Evolutionary conservation across 768 basidiomycete genomes (phyloP).

Genomic region (Lentinula raphanica): DNA sequence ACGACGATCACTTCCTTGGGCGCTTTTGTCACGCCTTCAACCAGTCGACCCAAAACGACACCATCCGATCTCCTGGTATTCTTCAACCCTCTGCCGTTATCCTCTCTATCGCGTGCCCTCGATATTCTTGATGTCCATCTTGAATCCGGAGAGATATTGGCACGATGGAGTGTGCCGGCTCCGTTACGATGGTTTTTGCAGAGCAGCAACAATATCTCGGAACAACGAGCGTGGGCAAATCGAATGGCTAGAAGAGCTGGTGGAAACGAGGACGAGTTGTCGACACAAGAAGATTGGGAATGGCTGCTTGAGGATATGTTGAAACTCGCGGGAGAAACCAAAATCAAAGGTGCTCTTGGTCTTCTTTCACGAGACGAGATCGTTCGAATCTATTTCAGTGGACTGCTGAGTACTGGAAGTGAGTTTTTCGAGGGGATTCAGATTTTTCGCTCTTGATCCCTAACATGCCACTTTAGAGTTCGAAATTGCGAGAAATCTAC

Average conservation of each 20-base stretch:
- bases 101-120: conserved; percentile 74
- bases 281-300: conserved; percentile 74
- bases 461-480: conserved; percentile 43
- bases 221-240: conserved; percentile 83
- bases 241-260: conserved; percentile 75
- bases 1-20: conserved; percentile 79
- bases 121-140: conserved; percentile 93
- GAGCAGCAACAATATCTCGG: conserved; percentile 54
- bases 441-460: conserved; percentile 8
- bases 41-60: conserved; percentile 47
- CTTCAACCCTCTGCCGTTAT: conserved; percentile 72
- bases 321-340: conserved; percentile 65
- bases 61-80: conserved; percentile 73
- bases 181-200: conserved; percentile 89
- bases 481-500: conserved; percentile 57
- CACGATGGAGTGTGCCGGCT: conserved; percentile 80
- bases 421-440: conserved; percentile 45
- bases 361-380: conserved; percentile 67
- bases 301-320: conserved; percentile 88
- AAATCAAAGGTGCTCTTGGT: conserved; percentile 75
- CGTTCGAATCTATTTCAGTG: conserved; percentile 77
- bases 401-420: conserved; percentile 85
- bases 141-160: conserved; percentile 87
- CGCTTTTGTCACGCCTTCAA: conserved; percentile 71
- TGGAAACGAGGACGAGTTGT: conserved; percentile 45